phyloP scores from a whole-genome alignment of 345 rosid species.

The Theobroma cacao region DNA sequence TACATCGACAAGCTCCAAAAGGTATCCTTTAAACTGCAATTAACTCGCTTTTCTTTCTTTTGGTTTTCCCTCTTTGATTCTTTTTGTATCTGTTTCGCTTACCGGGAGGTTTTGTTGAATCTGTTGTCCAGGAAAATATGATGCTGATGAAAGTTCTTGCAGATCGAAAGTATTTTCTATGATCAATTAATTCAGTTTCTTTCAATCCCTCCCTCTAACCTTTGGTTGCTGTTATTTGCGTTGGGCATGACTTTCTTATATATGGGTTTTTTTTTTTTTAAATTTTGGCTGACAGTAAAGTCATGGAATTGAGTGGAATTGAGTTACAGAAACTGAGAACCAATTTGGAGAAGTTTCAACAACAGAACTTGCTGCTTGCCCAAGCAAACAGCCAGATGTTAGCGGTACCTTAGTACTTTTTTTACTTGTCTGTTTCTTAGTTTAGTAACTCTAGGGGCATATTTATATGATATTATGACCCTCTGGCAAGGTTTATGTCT shows the following conservation, averaged over 20 bases:
- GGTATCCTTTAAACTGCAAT: constrained; percentile 21
- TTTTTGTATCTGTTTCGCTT: constrained; percentile 3
- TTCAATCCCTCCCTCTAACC: background rate
- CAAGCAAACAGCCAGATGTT: constrained; percentile 56
- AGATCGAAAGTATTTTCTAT: constrained; percentile 51
- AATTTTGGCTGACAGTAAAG: constrained; percentile 37
- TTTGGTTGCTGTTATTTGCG: background rate
- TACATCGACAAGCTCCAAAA: constrained; percentile 44
- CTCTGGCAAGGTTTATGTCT: constrained; percentile 17
- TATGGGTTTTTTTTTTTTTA: constrained; percentile 8
- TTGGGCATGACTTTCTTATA: constrained; percentile 6
- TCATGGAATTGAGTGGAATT: constrained; percentile 44
- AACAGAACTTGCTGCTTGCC: constrained; percentile 64
- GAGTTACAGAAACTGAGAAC: constrained; percentile 58
- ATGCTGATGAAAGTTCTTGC: constrained; percentile 39
- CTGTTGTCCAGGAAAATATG: constrained; percentile 54
- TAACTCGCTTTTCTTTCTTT: background rate
- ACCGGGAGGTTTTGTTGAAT: constrained; percentile 12
- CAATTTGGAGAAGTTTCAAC: constrained; percentile 53
- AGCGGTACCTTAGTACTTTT: constrained; percentile 39
- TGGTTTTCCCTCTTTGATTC: background rate
- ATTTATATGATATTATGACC: background rate
- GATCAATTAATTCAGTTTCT: background rate
- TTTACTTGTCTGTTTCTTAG: constrained; percentile 5
- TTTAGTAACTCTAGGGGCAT: background rate